These are phyloP conservation scores for Candida golubevii DNA, from an alignment of 805 yeast genomes.

Conservation along the genomic window DNA sequence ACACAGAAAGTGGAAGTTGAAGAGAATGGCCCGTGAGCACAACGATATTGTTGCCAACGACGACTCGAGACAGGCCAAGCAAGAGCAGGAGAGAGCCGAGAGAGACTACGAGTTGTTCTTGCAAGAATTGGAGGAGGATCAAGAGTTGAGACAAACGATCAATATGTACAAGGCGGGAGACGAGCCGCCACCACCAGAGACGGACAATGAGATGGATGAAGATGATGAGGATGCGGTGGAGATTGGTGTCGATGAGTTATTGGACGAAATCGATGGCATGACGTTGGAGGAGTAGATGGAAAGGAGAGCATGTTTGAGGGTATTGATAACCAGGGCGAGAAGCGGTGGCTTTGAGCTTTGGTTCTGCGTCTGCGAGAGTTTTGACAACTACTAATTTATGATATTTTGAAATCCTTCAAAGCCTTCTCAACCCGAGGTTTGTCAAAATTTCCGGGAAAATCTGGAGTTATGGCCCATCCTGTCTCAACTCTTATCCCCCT, in stretches of 20 bases:
- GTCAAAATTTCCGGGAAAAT: too few relatives aligned
- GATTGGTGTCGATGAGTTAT: slow-evolving; percentile 83
- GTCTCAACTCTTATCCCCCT: too few relatives aligned
- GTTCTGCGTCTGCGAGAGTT: too few relatives aligned
- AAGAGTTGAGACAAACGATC: slow-evolving; percentile 85
- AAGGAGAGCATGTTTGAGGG: neutral
- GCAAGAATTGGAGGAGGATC: slow-evolving; percentile 96
- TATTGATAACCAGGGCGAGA: neutral
- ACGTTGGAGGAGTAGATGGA: slow-evolving; percentile 61
- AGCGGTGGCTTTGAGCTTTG: too few relatives aligned
- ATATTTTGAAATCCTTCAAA: too few relatives aligned
- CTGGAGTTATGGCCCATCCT: too few relatives aligned
- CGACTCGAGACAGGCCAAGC: slow-evolving; percentile 68
- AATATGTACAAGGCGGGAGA: slow-evolving; percentile 73
- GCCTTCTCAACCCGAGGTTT: too few relatives aligned
- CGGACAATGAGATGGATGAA: slow-evolving; percentile 42
- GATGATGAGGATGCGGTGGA: slow-evolving; percentile 84
- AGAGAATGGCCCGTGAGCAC: slow-evolving; percentile 97
- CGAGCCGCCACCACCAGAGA: slow-evolving; percentile 29
- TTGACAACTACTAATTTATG: too few relatives aligned
- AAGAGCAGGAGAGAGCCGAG: slow-evolving; percentile 88
- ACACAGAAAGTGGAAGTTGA: slow-evolving; percentile 85
- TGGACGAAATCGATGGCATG: slow-evolving; percentile 95
- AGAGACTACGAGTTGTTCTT: slow-evolving; percentile 92
- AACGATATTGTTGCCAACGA: slow-evolving; percentile 77